Percentiles rank a stretch among this genome's conserved stretches.
phyloP scores from a whole-genome alignment of 768 basidiomycete species.

The Daedalea quercina region DNA sequence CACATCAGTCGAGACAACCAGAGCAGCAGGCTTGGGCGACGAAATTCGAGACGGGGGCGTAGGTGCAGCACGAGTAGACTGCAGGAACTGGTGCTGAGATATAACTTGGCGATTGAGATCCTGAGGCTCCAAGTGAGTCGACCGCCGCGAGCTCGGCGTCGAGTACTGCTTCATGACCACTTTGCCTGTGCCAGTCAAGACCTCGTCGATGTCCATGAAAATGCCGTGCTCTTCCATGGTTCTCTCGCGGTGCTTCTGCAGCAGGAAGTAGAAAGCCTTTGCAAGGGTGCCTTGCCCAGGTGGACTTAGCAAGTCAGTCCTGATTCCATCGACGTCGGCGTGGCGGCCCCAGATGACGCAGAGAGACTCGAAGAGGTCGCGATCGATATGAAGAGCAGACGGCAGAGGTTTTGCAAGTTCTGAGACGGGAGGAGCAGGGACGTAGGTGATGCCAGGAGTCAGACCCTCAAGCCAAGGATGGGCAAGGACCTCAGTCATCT shows the following conservation, averaged over 20 bases:
- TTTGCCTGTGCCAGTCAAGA: slow-evolving; percentile 20
- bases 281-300: slow-evolving; percentile 66
- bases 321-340: slow-evolving; percentile 51
- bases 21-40: slow-evolving; percentile 17
- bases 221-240: slow-evolving; percentile 48
- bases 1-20: slow-evolving; percentile 9
- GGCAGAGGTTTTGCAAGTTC: slow-evolving; percentile 63
- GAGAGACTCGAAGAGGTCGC: slow-evolving; percentile 70
- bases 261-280: slow-evolving; percentile 86
- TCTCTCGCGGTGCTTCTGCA: slow-evolving; percentile 69
- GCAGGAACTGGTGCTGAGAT: slow-evolving; percentile 9
- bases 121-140: slow-evolving; percentile 1
- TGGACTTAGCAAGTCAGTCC: slow-evolving; percentile 61
- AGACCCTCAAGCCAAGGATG: slow-evolving; percentile 77
- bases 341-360: slow-evolving; percentile 81
- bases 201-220: slow-evolving; percentile 29
- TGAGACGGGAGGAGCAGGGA: slow-evolving; percentile 31
- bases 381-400: slow-evolving; percentile 65
- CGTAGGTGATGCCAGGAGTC: slow-evolving; percentile 42
- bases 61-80: slow-evolving; percentile 22
- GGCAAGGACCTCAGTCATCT: slow-evolving; percentile 82
- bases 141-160: slow-evolving; percentile 29
- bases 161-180: slow-evolving; percentile 36
- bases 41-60: slow-evolving; percentile 23
- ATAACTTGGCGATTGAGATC: slow-evolving; percentile 5